Evolutionary conservation across 768 basidiomycete species (phyloP), one percentile per base, ranked within the genome.

Genomic region (Gyrodon lividus): DNA sequence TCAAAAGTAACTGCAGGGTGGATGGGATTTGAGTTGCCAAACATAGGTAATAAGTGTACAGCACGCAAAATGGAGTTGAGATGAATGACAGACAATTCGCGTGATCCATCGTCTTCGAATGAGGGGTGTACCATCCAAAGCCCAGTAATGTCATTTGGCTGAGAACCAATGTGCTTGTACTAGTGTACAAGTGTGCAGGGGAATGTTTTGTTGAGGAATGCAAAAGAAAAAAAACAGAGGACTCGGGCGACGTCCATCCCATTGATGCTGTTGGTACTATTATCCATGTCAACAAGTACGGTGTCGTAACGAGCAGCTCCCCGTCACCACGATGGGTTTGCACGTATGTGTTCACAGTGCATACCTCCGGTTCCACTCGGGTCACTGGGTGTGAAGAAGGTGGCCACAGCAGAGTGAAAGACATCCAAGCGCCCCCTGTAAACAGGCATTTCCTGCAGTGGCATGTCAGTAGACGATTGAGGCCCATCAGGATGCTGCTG

Each of bases 71-170:
- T 41, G 17, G 42, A 24, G 16, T 55, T 23, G 12, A 52, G 13
- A 35, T 52, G 54, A 34, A 55, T 46, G 19, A 55, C 37, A 6
- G 33, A 38, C 16, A 31, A 13, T 12, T 42, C 19, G 2, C 17
- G 34, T 16, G 37, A 39, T 2, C 17, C 31, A 23, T 54, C 39
- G 4, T 13, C 35, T 23, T 23, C 9, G 30, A 30, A 30, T 30
- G 30, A 30, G 1, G 43, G 51, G 17, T 30, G 44, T 7, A 55
- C 54, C 20, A 55, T 37, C 54, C 54, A 55, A 52, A 55, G 54
- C 19, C 54, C 54, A 30, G 30, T 30, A 10, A 10, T 4, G 37
- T 52, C n/a, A 38, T 26, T 47, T 46, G 43, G 39, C 51, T 50
- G 9, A 40, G 48, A 12, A 4, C 44, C 38, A 8, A 52, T 43